phyloP scores from a whole-genome alignment of 371 early-diverging fungal species.

The Syncephalastrum contaminatum region DNA sequence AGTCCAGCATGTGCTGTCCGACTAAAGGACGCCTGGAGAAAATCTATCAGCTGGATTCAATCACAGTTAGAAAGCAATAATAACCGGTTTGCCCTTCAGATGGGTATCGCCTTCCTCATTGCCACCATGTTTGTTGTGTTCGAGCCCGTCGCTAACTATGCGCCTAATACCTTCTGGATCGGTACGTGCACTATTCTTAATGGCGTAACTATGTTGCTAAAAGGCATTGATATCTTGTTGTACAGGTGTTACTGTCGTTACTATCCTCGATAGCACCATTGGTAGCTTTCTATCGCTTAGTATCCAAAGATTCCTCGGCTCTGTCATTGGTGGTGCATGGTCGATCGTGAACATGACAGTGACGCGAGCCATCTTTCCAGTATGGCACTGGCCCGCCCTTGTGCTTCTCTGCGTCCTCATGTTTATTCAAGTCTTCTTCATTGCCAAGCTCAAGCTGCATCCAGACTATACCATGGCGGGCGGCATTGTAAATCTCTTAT shows the following conservation, averaged over 20 bases:
- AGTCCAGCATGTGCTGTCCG: no score
- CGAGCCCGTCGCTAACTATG: conserved; percentile 7
- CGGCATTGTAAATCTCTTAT: conserved; percentile 29
- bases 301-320: conserved; percentile 34
- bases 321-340: conserved; percentile 28
- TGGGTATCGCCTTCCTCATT: conserved; percentile 13
- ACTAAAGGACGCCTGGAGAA: no score
- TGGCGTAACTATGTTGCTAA: background rate
- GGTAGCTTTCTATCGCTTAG: conserved; percentile 33
- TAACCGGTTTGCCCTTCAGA: conserved; percentile 20
- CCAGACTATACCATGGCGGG: conserved; percentile 37
- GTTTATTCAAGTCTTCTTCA: conserved; percentile 36
- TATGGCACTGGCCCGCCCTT: conserved; percentile 27
- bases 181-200: conserved; percentile 7
- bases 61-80: conserved; percentile 7
- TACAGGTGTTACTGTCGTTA: conserved; percentile 36
- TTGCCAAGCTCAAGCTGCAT: conserved; percentile 30
- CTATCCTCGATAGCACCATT: conserved; percentile 37
- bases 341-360: conserved; percentile 36
- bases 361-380: conserved; percentile 26
- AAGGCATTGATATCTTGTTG: background rate
- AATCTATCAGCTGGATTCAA: background rate
- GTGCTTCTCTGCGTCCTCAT: conserved; percentile 26
- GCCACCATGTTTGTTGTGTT: conserved; percentile 16
- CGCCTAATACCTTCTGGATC: conserved; percentile 21